phyloP scores from a whole-genome alignment of 768 basidiomycete species.

The Lactarius trivialis region DNA sequence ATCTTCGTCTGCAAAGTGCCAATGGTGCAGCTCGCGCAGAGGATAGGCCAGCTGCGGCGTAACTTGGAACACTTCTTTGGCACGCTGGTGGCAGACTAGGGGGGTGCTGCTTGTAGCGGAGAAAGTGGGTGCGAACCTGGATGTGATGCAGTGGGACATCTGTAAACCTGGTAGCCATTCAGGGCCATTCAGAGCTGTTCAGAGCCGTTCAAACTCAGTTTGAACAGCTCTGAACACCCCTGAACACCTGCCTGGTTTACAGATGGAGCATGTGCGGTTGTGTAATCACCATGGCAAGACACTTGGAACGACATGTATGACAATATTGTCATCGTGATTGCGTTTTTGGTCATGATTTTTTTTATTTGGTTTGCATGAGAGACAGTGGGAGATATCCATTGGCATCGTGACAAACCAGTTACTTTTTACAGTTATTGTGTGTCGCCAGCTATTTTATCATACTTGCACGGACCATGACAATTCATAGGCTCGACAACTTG shows the following conservation, averaged over 20 bases:
- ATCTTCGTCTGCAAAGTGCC: constrained; percentile 47
- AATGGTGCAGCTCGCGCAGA: constrained; percentile 64
- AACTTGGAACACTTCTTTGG: constrained; percentile 77
- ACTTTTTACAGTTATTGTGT: too few relatives aligned
- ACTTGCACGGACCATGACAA: too few relatives aligned
- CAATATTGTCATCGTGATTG: constrained; percentile 52
- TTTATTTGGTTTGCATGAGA: constrained; percentile 52
- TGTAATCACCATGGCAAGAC: constrained; percentile 45
- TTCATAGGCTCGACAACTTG: too few relatives aligned
- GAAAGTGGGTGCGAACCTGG: constrained; percentile 66
- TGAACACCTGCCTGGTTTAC: too few relatives aligned
- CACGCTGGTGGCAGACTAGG: constrained; percentile 67
- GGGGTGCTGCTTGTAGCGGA: constrained; percentile 59
- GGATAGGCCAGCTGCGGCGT: constrained; percentile 76
- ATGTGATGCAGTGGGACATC: constrained; percentile 59
- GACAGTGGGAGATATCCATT: neutral
- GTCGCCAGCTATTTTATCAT: too few relatives aligned
- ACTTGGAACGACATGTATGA: constrained; percentile 48
- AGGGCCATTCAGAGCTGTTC: too few relatives aligned
- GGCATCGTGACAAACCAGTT: too few relatives aligned
- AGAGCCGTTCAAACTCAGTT: too few relatives aligned
- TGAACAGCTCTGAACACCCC: too few relatives aligned
- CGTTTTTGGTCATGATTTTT: constrained; percentile 66
- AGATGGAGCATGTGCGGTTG: constrained; percentile 49
- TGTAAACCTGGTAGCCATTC: too few relatives aligned